Percentiles rank a stretch among this genome's conserved stretches.
Conservation (phyloP, 2,329 filamentous ascomycete species). For the Albifimbria verrucaria region DNA sequence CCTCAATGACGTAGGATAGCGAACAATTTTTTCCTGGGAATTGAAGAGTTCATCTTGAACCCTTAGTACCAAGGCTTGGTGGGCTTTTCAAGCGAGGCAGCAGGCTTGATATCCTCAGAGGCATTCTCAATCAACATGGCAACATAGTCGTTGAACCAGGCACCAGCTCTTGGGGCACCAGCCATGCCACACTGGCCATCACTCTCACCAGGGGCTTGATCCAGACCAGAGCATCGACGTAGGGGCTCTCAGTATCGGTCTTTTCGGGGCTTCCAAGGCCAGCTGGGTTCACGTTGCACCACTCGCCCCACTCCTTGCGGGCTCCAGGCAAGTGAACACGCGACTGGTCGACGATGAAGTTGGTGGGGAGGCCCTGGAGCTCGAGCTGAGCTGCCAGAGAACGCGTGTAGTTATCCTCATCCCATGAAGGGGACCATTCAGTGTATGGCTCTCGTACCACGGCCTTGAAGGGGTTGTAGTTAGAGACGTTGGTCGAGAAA, state of each 20-base stretch:
- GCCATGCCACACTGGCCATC: slow-evolving; percentile 32
- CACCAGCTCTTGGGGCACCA: slow-evolving; percentile 31
- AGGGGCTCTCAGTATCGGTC: slow-evolving; percentile 23
- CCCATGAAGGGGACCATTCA: slow-evolving; percentile 31
- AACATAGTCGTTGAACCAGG: slow-evolving; percentile 36
- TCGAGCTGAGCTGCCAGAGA: slow-evolving; percentile 31
- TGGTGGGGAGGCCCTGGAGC: slow-evolving; percentile 31
- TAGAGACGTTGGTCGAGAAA: slow-evolving; percentile 39
- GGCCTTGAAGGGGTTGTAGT: slow-evolving; percentile 32
- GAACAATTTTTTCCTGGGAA: too few relatives aligned
- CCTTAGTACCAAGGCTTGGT: slow-evolving; percentile 10
- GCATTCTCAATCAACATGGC: slow-evolving; percentile 35
- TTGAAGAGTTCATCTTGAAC: background rate
- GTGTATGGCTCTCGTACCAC: slow-evolving; percentile 34
- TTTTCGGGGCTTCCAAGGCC: slow-evolving; percentile 33
- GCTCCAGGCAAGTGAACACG: slow-evolving; percentile 31
- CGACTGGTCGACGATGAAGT: slow-evolving; percentile 40
- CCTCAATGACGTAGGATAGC: too few relatives aligned
- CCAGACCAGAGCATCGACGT: slow-evolving; percentile 37
- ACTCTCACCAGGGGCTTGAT: slow-evolving; percentile 39
- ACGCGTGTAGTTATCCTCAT: slow-evolving; percentile 35
- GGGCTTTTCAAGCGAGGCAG: slow-evolving; percentile 7
- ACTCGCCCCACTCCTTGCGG: slow-evolving; percentile 35
- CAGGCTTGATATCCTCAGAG: slow-evolving; percentile 15
- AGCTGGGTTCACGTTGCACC: slow-evolving; percentile 35